These are phyloP conservation scores for Ampelocalamus luodianensis DNA, from an alignment of 176 grass and related monocot genomes.

Conservation along the genomic window DNA sequence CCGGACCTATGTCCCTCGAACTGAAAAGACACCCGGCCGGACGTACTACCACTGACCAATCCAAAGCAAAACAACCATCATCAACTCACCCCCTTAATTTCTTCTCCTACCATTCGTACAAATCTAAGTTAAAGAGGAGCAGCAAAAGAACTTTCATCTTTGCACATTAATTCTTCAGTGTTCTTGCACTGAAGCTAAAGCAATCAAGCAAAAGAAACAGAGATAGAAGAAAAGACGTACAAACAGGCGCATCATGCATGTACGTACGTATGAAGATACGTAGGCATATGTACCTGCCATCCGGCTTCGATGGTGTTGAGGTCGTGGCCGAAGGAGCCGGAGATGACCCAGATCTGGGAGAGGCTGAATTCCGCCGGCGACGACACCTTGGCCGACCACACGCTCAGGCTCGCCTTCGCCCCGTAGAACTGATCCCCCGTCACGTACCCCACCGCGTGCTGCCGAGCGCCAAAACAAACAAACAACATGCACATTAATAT, in stretches of 20 bases:
- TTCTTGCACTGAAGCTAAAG: not conserved
- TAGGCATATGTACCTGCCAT: conserved; percentile 85
- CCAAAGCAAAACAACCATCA: not conserved
- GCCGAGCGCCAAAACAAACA: not conserved
- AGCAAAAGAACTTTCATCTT: not conserved
- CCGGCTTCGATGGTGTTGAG: conserved; percentile 99
- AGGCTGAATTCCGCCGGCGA: conserved; percentile 88
- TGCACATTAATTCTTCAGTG: not conserved
- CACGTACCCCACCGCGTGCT: conserved; percentile 96
- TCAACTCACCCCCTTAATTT: conserved; percentile 28
- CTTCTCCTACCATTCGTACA: not conserved
- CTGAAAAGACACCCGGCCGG: not conserved
- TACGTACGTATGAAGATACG: not conserved
- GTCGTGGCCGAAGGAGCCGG: conserved; percentile 95
- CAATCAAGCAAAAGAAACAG: not conserved
- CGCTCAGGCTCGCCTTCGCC: conserved; percentile 91
- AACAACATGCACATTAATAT: not conserved
- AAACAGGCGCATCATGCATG: not conserved
- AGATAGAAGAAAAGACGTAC: not conserved
- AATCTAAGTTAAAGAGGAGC: not conserved
- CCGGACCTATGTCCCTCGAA: not conserved
- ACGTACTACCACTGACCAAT: not conserved
- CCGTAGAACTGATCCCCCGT: conserved; percentile 89
- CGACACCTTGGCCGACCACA: conserved; percentile 75
- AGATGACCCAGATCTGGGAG: conserved; percentile 98